These are phyloP conservation scores for Apostasia shenzhenica DNA, from an alignment of 106 monocot genomes.

Conservation along the genomic window DNA sequence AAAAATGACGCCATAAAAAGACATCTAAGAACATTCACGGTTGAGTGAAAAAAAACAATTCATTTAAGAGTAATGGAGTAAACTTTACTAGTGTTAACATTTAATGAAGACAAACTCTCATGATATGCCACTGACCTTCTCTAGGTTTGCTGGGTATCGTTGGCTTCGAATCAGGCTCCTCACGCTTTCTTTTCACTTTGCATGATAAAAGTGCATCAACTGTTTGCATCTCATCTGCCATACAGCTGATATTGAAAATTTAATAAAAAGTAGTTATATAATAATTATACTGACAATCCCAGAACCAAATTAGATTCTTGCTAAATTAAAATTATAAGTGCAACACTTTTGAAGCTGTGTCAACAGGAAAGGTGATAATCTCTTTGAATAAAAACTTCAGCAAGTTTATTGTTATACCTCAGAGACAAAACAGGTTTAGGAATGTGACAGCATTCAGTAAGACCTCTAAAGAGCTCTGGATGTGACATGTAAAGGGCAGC, in stretches of 20 bases:
- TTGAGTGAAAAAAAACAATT: too few relatives aligned
- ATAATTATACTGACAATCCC: not conserved
- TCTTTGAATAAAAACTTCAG: not conserved
- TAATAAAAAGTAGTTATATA: not conserved
- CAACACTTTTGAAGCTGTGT: not conserved
- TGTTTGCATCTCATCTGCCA: conserved; percentile 85
- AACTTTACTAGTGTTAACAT: not conserved
- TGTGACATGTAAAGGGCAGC: conserved; percentile 88
- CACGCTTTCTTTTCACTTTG: conserved; percentile 80
- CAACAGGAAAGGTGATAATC: not conserved
- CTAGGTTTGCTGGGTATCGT: conserved; percentile 12
- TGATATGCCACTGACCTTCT: conserved; percentile 29
- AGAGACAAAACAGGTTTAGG: conserved; percentile 86
- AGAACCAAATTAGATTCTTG: not conserved
- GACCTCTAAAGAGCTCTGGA: conserved; percentile 32
- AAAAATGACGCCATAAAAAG: too few relatives aligned
- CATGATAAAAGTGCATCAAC: conserved; percentile 80
- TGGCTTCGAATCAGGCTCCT: conserved; percentile 15
- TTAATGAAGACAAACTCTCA: not conserved
- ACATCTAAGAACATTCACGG: too few relatives aligned
- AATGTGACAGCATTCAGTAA: conserved; percentile 57
- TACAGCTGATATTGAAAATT: conserved; percentile 42
- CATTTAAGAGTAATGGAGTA: too few relatives aligned
- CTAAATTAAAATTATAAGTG: not conserved
- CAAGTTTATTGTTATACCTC: conserved; percentile 34